Evolutionary conservation across 331 rosid genomes (phyloP).

Genomic region (Phaseolus coccineus): DNA sequence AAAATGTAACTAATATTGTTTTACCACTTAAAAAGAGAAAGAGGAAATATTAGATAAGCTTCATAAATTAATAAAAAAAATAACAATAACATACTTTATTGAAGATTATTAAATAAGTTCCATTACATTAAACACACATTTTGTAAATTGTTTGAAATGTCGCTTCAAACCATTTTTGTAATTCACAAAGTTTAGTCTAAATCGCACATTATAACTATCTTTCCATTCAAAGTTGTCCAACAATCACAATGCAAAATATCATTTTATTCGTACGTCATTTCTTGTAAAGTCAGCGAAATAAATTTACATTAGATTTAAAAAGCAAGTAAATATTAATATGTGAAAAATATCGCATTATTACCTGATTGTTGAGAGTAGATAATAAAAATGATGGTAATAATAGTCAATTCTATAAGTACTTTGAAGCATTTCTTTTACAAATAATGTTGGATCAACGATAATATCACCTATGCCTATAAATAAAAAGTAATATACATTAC

Average conservation of each 20-base stretch:
- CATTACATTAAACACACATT: conserved; percentile 48
- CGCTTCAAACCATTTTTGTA: conserved; percentile 46
- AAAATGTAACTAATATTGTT: too few relatives aligned
- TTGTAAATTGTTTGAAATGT: conserved; percentile 47
- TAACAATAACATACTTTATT: too few relatives aligned
- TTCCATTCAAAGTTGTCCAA: conserved; percentile 63
- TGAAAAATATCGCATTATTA: background rate
- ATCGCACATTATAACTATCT: conserved; percentile 47
- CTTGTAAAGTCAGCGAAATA: conserved; percentile 29
- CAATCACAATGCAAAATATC: conserved; percentile 63
- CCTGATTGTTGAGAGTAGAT: conserved; percentile 48
- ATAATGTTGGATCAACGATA: conserved; percentile 43
- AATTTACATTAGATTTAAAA: background rate
- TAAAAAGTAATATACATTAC: too few relatives aligned
- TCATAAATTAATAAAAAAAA: too few relatives aligned
- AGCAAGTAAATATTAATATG: background rate
- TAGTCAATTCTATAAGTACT: conserved; percentile 52
- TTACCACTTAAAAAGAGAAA: too few relatives aligned
- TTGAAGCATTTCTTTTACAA: conserved; percentile 40
- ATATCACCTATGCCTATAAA: conserved; percentile 49
- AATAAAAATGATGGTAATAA: conserved; percentile 46
- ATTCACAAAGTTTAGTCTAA: conserved; percentile 58
- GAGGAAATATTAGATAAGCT: too few relatives aligned
- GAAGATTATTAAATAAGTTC: too few relatives aligned
- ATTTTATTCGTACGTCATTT: conserved; percentile 53